A percentile compares a stretch with the other conserved stretches of the same genome.
Evolutionary conservation across 139 green algal genomes (phyloP).

Genomic region (Bryopsis sp.): DNA sequence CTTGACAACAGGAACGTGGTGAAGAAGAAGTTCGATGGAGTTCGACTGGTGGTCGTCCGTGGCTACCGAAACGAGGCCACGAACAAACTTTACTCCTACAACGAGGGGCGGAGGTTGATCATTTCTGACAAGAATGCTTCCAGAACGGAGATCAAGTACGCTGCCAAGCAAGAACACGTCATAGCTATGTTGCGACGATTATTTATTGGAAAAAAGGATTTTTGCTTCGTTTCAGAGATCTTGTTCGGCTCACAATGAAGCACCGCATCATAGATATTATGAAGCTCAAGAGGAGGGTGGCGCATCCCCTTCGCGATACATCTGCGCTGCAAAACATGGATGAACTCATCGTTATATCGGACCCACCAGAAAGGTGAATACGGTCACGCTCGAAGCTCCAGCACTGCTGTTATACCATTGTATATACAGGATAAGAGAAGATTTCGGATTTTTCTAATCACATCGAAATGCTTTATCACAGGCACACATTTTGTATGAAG

Average conservation of each 20-base stretch:
- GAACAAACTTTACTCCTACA: slow-evolving; percentile 5
- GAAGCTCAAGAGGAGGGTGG: neutral
- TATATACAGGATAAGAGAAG: neutral
- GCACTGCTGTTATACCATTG: too few relatives aligned
- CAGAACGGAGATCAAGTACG: neutral
- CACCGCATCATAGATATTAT: neutral
- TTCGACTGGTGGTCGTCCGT: slow-evolving; percentile 5
- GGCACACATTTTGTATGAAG: neutral
- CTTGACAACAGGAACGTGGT: too few relatives aligned
- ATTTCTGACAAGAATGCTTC: neutral
- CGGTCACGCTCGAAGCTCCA: too few relatives aligned
- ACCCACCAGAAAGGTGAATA: slow-evolving; percentile 1
- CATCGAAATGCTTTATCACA: neutral
- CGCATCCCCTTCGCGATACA: neutral
- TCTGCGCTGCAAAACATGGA: neutral
- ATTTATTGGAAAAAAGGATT: too few relatives aligned
- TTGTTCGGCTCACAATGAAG: neutral
- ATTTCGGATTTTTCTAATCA: neutral
- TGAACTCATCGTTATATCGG: slow-evolving; percentile 1
- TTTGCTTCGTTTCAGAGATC: neutral
- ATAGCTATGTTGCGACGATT: neutral
- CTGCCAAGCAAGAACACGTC: neutral
- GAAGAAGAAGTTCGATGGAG: neutral
- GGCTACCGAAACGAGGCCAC: slow-evolving; percentile 11
- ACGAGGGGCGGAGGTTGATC: slow-evolving; percentile 6